phyloP scores from a whole-genome alignment of 352 stramenopile species.

The Achlya hypogyna region DNA sequence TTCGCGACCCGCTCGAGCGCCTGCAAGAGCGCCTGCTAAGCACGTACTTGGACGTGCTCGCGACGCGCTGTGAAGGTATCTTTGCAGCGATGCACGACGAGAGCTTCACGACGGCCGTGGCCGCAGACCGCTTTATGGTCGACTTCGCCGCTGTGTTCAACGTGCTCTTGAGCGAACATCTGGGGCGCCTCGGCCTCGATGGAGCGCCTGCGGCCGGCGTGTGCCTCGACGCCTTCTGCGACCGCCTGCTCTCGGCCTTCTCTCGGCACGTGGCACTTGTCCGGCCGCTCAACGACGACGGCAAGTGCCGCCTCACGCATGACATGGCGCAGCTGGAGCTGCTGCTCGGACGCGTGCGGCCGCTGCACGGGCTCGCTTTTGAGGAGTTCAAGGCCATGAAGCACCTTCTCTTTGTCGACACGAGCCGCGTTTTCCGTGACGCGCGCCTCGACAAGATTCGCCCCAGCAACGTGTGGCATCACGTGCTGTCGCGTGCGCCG shows the following conservation, averaged over 20 bases:
- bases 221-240: constrained; percentile 58
- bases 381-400: constrained; percentile 73
- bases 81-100: constrained; percentile 81
- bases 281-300: constrained; percentile 58
- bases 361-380: constrained; percentile 31
- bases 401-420: constrained; percentile 78
- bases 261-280: constrained; percentile 63
- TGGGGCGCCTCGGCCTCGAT: constrained; percentile 35
- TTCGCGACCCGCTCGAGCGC: constrained; percentile 39
- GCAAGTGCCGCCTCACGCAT: constrained; percentile 70
- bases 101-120: constrained; percentile 39
- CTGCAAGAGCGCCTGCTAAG: constrained; percentile 55
- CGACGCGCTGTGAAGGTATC: constrained; percentile 42
- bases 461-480: constrained; percentile 80
- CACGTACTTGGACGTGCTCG: constrained; percentile 59
- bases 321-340: constrained; percentile 81
- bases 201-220: constrained; percentile 30
- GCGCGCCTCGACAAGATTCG: constrained; percentile 70
- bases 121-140: constrained; percentile 56
- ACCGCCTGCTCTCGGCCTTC: constrained; percentile 66
- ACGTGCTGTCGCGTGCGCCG: constrained; percentile 60
- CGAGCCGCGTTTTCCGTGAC: constrained; percentile 47
- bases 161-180: constrained; percentile 64
- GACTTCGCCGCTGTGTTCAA: constrained; percentile 60
- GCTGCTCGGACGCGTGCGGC: constrained; percentile 20